Evolutionary conservation across 2,329 filamentous ascomycete genomes (phyloP).

Genomic region (Colletotrichum ledebouriae): DNA sequence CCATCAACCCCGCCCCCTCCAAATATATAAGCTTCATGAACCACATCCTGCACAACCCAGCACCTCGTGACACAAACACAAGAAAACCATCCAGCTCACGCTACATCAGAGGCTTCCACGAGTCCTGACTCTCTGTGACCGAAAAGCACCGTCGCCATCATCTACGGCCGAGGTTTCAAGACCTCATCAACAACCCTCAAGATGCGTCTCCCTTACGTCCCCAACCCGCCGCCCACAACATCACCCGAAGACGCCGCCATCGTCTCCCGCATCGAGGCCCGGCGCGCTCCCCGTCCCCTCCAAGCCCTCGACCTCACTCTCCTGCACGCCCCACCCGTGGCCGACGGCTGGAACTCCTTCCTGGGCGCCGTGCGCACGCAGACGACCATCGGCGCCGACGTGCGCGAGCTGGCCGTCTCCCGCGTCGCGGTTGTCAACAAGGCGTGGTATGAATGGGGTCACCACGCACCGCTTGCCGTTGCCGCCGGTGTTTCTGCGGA

Average conservation of each 20-base stretch:
- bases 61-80: neutral
- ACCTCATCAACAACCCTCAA: slow-evolving; percentile 45
- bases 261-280: slow-evolving; percentile 73
- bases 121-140: neutral
- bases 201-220: slow-evolving; percentile 78
- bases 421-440: slow-evolving; percentile 84
- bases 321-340: slow-evolving; percentile 79
- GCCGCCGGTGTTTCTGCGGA: slow-evolving; percentile 68
- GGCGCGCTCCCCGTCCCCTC: slow-evolving; percentile 77
- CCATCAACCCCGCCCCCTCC: slow-evolving; percentile 36
- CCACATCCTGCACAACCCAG: neutral
- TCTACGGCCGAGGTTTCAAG: neutral
- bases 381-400: slow-evolving; percentile 63
- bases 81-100: slow-evolving; percentile 1
- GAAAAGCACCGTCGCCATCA: neutral
- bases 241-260: slow-evolving; percentile 66
- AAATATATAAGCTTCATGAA: slow-evolving; percentile 15
- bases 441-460: slow-evolving; percentile 88
- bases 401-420: slow-evolving; percentile 85
- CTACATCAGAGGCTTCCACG: slow-evolving; percentile 6
- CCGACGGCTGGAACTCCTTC: slow-evolving; percentile 81
- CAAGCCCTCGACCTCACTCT: slow-evolving; percentile 82
- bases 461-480: slow-evolving; percentile 78
- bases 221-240: slow-evolving; percentile 64
- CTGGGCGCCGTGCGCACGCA: slow-evolving; percentile 73